Conservation (phyloP, 2,329 filamentous ascomycete species). For the Ophidiomyces ophidiicola region DNA sequence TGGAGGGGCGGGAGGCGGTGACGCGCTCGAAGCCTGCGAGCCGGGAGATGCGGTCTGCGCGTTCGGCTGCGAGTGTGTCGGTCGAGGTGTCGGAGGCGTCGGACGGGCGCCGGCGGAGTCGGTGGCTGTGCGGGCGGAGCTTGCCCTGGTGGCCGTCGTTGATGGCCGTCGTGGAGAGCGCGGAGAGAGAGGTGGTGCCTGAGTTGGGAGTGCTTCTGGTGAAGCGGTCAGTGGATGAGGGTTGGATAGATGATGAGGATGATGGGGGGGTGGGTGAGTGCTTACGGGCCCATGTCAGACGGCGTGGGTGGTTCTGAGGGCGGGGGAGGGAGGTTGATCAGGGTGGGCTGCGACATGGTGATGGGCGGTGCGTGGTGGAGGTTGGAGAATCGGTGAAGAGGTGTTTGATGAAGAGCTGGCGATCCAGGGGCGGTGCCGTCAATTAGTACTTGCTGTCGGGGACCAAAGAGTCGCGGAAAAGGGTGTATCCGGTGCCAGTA, state of each 20-base stretch:
- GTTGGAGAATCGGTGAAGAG: background rate
- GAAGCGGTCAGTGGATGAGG: constrained; percentile 15
- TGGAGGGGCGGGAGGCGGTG: constrained; percentile 39
- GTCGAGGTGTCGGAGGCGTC: constrained; percentile 47
- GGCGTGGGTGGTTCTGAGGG: constrained; percentile 75
- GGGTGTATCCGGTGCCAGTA: no score
- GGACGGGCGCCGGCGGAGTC: constrained; percentile 44
- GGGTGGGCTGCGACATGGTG: constrained; percentile 52
- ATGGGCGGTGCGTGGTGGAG: constrained; percentile 46
- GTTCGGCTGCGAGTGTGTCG: constrained; percentile 75
- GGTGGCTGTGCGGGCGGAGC: constrained; percentile 48
- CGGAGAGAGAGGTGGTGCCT: constrained; percentile 79
- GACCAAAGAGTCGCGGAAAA: no score
- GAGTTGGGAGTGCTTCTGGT: constrained; percentile 89
- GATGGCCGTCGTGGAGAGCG: constrained; percentile 85
- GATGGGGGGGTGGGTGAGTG: no score
- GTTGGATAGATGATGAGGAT: constrained; percentile 16
- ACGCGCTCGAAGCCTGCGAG: constrained; percentile 84
- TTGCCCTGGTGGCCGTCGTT: constrained; percentile 90
- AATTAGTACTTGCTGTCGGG: no score
- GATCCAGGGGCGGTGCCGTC: no score
- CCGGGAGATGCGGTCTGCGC: constrained; percentile 87
- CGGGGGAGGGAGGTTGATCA: constrained; percentile 75
- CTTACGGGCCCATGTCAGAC: constrained; percentile 73
- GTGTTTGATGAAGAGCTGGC: no score